A percentile compares a stretch with the other conserved stretches of the same genome.
phyloP scores from a whole-genome alignment of 257 asterid species.

The Cordia subcordata region DNA sequence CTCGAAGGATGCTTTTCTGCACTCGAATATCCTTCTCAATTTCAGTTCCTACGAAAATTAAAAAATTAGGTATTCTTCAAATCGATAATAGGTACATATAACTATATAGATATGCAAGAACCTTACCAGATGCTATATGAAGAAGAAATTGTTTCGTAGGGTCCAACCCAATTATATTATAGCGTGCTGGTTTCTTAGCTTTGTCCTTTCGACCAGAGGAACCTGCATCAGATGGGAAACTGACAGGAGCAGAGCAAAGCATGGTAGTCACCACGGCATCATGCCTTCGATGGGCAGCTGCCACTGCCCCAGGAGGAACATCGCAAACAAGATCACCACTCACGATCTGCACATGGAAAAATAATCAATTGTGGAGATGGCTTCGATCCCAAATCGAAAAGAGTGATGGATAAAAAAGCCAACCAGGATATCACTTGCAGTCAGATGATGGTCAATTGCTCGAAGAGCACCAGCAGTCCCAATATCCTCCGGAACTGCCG shows the following conservation, averaged over 20 bases:
- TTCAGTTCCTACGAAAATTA: slow-evolving; percentile 61
- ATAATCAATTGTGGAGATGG: slow-evolving; percentile 19
- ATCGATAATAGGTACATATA: slow-evolving; percentile 9
- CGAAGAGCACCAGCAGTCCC: slow-evolving; percentile 98
- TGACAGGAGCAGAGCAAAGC: slow-evolving; percentile 89
- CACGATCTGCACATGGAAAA: slow-evolving; percentile 56
- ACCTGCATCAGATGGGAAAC: slow-evolving; percentile 78
- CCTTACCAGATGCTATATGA: slow-evolving; percentile 90
- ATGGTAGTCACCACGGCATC: slow-evolving; percentile 95
- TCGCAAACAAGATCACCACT: slow-evolving; percentile 97
- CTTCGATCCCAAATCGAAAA: slow-evolving; percentile 13
- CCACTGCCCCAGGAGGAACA: slow-evolving; percentile 88
- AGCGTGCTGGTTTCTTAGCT: slow-evolving; percentile 70
- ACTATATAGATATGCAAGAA: slow-evolving; percentile 9
- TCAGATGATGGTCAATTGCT: slow-evolving; percentile 80
- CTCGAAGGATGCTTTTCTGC: slow-evolving; percentile 84
- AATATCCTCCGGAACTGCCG: slow-evolving; percentile 87
- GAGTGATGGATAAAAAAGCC: slow-evolving; percentile 16
- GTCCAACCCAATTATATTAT: slow-evolving; percentile 84
- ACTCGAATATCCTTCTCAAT: slow-evolving; percentile 77
- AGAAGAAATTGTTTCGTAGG: slow-evolving; percentile 81
- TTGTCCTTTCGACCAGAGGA: slow-evolving; percentile 90
- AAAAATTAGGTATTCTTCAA: slow-evolving; percentile 17
- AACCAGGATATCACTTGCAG: slow-evolving; percentile 86
- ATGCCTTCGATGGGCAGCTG: slow-evolving; percentile 91